These are phyloP conservation scores for Prunus mume DNA, from an alignment of 306 rosid genomes.

Conservation along the genomic window DNA sequence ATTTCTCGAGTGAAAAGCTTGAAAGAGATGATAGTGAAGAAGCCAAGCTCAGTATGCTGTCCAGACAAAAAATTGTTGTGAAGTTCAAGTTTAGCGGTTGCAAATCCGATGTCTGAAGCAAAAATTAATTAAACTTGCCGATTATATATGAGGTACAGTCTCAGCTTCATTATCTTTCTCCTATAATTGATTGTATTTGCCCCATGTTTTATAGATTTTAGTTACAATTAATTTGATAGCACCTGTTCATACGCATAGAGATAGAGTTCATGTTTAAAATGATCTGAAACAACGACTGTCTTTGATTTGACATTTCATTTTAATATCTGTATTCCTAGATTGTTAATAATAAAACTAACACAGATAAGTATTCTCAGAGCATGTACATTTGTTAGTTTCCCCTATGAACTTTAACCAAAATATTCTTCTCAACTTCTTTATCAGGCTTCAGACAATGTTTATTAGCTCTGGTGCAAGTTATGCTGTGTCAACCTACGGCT, in stretches of 20 bases:
- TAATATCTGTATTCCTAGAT: background rate
- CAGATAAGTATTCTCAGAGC: background rate
- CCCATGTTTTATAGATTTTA: background rate
- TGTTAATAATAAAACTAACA: background rate
- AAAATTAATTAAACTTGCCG: background rate
- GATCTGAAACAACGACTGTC: background rate
- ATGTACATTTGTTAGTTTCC: background rate
- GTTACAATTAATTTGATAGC: background rate
- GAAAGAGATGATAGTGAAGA: conserved; percentile 24
- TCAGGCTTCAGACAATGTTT: background rate
- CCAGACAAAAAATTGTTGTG: conserved; percentile 15
- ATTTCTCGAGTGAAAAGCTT: conserved; percentile 22
- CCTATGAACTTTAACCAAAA: background rate
- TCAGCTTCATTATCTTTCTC: background rate
- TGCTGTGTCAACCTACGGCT: background rate
- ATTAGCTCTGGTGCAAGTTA: background rate
- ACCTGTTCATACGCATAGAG: background rate
- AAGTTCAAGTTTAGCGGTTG: conserved; percentile 33
- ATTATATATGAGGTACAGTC: conserved; percentile 17
- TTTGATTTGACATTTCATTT: background rate
- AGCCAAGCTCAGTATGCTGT: conserved; percentile 18
- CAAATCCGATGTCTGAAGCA: conserved; percentile 16
- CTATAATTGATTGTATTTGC: background rate
- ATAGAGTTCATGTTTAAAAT: background rate
- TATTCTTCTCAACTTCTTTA: background rate